A percentile compares a stretch with the other conserved stretches of the same genome.
phyloP scores from a whole-genome alignment of 768 basidiomycete genomes.

The Termitomyces sp. region DNA sequence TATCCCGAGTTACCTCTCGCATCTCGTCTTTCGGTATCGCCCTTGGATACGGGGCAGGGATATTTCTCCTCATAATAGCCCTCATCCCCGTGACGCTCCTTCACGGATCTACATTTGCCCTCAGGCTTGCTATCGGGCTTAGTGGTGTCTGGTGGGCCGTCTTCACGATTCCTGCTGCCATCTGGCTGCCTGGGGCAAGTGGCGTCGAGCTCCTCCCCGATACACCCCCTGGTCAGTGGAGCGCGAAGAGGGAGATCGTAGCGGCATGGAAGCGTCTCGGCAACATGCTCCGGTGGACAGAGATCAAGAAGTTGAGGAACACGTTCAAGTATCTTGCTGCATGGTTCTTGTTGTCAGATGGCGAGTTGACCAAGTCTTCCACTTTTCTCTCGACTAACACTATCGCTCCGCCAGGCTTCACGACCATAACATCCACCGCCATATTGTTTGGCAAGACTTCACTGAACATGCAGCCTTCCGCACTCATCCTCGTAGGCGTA shows the following conservation, averaged over 20 bases:
- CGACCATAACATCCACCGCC: constrained; percentile 88
- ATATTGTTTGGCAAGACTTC: constrained; percentile 90
- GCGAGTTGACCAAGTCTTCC: constrained; percentile 30
- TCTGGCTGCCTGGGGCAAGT: constrained; percentile 56
- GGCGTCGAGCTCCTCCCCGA: constrained; percentile 14
- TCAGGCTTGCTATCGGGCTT: constrained; percentile 78
- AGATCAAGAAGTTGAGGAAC: constrained; percentile 69
- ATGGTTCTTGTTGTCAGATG: constrained; percentile 93
- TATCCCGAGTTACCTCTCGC: constrained; percentile 72
- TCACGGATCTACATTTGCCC: constrained; percentile 69
- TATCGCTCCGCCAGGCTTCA: constrained; percentile 54
- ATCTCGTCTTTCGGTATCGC: constrained; percentile 87
- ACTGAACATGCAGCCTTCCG: constrained; percentile 71
- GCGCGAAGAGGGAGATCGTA: constrained; percentile 42
- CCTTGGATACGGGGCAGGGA: constrained; percentile 81
- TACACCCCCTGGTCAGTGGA: constrained; percentile 30
- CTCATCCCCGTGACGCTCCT: constrained; percentile 72
- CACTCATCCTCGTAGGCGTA: constrained; percentile 75
- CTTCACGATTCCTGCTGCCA: constrained; percentile 71
- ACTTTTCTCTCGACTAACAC: not conserved
- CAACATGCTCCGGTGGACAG: constrained; percentile 64
- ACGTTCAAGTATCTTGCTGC: constrained; percentile 89
- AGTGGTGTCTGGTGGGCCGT: constrained; percentile 88
- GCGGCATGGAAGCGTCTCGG: constrained; percentile 75
- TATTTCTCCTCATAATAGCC: constrained; percentile 64